Base-by-base conservation (phyloP, 179 eudicot species). In the Heliamphora pulchella region DNA sequence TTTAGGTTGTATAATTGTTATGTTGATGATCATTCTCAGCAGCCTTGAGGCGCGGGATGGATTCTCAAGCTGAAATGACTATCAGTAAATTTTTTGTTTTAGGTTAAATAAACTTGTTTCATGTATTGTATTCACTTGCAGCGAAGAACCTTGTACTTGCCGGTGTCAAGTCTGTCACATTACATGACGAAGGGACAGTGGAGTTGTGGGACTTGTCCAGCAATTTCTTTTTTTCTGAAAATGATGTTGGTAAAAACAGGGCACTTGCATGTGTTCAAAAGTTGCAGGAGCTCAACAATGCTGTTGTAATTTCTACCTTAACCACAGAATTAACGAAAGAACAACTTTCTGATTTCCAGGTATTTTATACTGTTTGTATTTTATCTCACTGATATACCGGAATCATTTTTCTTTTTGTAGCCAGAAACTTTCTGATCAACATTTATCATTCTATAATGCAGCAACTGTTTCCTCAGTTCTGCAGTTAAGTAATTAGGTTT, bases 121-220 rank as follows among this genome's bases (percentile, higher is more conserved):
- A 77, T 73, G 53, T 66, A 4, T 44, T 81, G 54, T 39, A 17
- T 78, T 75, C 73, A 8, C n/a, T 84, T 84, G 83, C 96, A 94
- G 97, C 97, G 39, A 94, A 94, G 87, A 93, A 93, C 82, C 97
- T 94, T 72, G 83, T 91, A 65, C 94, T 94, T 76, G 97, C 97
- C 86, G 98, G 98, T 44, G 98, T 94, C 64, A 93, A 94, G 84
- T 93, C 98, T 44, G 92, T 93, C 80, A 91, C 93, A 43, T 80
- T 94, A 89, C 93, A 94, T 80, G 98, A 94, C 80, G 97, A 90
- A 84, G 93, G 92, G 66, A 68, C 55, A 10, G 98, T 94, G 71
- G 96, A 93, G 82, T 75, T 90, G 70, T 93, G 97, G 98, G 97
- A 94, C 86, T 76, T 94, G 83, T 93, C 98, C 39, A 85, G 97